phyloP scores from a whole-genome alignment of 1,284 basidiomycete genomes.

The Puccinia triticina region DNA sequence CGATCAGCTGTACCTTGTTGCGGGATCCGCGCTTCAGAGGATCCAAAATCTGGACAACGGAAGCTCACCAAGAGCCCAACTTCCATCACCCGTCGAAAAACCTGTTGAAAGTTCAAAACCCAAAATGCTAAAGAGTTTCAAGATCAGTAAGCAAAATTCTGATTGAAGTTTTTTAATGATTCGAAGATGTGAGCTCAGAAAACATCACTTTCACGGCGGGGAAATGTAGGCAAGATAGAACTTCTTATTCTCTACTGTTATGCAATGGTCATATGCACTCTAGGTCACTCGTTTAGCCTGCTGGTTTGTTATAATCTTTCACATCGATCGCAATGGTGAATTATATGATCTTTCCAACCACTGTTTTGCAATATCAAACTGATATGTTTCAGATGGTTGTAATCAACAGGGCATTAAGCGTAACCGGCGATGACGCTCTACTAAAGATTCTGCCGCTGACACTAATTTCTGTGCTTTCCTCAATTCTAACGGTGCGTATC shows the following conservation, averaged over 20 bases:
- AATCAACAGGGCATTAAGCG: not conserved
- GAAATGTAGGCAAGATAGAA: not conserved
- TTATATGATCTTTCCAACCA: not conserved
- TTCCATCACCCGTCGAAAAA: not conserved
- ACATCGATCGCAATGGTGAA: constrained; percentile 12
- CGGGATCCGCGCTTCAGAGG: constrained; percentile 3
- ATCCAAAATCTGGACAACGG: not conserved
- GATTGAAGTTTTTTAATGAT: not conserved
- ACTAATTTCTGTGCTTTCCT: not conserved
- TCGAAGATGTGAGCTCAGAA: not conserved
- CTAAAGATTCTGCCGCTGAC: constrained; percentile 8
- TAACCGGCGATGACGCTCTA: not conserved
- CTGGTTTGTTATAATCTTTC: constrained; percentile 12
- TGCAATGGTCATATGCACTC: constrained; percentile 2
- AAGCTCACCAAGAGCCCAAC: not conserved
- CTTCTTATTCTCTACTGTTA: constrained; percentile 9
- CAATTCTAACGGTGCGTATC: constrained; percentile 7
- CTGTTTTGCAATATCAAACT: too few relatives aligned
- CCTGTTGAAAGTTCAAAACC: not conserved
- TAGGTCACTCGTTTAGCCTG: not conserved
- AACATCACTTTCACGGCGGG: not conserved
- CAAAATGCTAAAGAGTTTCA: not conserved
- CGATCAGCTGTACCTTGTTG: not conserved
- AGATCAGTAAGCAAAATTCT: not conserved
- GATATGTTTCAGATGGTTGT: not conserved